These are phyloP conservation scores for Arthroderma sp. DNA, from an alignment of 2,329 filamentous ascomycete species.

Conservation along the genomic window DNA sequence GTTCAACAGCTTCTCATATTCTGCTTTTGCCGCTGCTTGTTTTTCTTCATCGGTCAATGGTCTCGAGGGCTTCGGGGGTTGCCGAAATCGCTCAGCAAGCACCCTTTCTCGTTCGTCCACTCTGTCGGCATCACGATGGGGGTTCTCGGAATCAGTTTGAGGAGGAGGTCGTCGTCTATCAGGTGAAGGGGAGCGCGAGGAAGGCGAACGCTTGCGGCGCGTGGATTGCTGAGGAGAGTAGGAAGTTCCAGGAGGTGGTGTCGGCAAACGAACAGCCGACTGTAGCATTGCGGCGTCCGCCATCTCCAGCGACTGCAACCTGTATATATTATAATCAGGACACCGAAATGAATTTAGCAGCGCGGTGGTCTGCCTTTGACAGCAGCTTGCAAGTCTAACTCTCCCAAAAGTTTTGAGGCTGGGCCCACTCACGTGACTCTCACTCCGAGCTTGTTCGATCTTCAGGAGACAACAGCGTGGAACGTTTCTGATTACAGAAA, in stretches of 20 bases:
- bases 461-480: no score
- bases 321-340: not conserved
- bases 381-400: no score
- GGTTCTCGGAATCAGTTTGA: slow-evolving; percentile 22
- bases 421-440: no score
- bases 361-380: no score
- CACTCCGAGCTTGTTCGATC: no score
- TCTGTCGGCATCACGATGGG: slow-evolving; percentile 37
- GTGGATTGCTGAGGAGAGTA: slow-evolving; percentile 36
- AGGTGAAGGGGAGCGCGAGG: slow-evolving; percentile 41
- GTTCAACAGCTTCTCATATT: slow-evolving; percentile 82
- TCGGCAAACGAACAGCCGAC: slow-evolving; percentile 47
- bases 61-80: slow-evolving; percentile 38
- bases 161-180: slow-evolving; percentile 38
- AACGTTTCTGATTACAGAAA: no score
- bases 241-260: slow-evolving; percentile 38
- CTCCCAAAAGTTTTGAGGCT: no score
- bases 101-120: slow-evolving; percentile 38
- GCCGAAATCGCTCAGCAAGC: slow-evolving; percentile 40
- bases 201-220: slow-evolving; percentile 45
- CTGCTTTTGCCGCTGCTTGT: slow-evolving; percentile 75
- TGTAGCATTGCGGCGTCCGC: slow-evolving; percentile 36
- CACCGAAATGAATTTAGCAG: no score
- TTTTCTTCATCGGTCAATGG: slow-evolving; percentile 65
- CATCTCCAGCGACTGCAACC: slow-evolving; percentile 18